These are phyloP conservation scores for Westerdykella ornata DNA, from an alignment of 2,329 filamentous ascomycete genomes.

Conservation along the genomic window DNA sequence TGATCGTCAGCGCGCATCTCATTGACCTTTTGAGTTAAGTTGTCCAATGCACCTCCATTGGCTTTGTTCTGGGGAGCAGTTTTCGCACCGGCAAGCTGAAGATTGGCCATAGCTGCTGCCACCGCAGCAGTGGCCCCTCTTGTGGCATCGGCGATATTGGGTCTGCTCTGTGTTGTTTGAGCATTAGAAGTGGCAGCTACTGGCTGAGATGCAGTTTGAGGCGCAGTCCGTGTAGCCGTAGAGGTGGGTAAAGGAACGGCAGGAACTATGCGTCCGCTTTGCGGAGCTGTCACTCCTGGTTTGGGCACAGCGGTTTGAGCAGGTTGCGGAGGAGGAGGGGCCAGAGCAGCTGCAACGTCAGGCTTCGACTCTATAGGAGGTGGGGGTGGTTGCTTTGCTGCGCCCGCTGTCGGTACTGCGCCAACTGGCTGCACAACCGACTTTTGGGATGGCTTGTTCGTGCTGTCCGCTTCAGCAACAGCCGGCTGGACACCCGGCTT, in stretches of 20 bases:
- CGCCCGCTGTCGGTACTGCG: slow-evolving; percentile 38
- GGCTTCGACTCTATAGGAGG: slow-evolving; percentile 65
- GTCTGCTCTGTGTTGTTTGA: slow-evolving; percentile 23
- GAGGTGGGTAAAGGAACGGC: slow-evolving; percentile 57
- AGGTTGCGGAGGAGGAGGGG: slow-evolving; percentile 42
- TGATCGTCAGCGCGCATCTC: slow-evolving; percentile 64
- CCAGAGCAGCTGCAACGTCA: slow-evolving; percentile 51
- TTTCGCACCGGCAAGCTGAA: slow-evolving; percentile 39
- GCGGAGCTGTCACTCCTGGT: slow-evolving; percentile 31
- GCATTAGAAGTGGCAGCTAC: slow-evolving; percentile 38
- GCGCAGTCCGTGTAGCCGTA: slow-evolving; percentile 26
- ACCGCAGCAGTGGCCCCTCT: slow-evolving; percentile 69
- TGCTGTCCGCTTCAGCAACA: slow-evolving; percentile 42
- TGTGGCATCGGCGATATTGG: slow-evolving; percentile 54
- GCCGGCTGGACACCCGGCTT: slow-evolving; percentile 26
- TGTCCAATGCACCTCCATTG: slow-evolving; percentile 53
- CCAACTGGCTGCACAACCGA: slow-evolving; percentile 5
- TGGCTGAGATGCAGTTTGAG: slow-evolving; percentile 37
- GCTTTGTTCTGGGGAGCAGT: slow-evolving; percentile 22
- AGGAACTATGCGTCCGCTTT: slow-evolving; percentile 53
- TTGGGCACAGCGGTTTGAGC: slow-evolving; percentile 24
- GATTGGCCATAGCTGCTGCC: slow-evolving; percentile 72
- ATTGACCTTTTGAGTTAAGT: slow-evolving; percentile 66
- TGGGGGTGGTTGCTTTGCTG: slow-evolving; percentile 49
- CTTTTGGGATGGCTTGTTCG: slow-evolving; percentile 36